Evolutionary conservation across 2,329 filamentous ascomycete genomes (phyloP), one percentile per base, ranked within the genome.

Genomic region (Ampelomyces quisqualis): DNA sequence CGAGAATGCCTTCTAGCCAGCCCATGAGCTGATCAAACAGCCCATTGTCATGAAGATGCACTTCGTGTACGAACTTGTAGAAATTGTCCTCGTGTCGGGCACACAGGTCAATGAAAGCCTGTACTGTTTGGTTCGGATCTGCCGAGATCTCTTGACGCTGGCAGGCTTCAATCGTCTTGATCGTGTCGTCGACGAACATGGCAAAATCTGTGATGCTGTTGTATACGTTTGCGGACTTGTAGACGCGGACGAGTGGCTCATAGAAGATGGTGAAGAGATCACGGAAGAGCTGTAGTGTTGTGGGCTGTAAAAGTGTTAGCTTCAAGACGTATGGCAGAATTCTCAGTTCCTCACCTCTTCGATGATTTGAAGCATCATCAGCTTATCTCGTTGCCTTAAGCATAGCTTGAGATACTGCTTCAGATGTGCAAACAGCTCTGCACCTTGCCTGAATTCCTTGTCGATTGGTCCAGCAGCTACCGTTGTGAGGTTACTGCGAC

Each of bases 191-290:
- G 38, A 93, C 82, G 58, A 98, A 98, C 26, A 83, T 77, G 0
- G 91, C 87, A 72, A 98, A 97, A 68, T 98, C 93, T 0, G 91
- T 97, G 45, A 98, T 91, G 63, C 88, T 94, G 74, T 84, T 93
- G 76, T 97, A 97, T 18, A 98, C 91, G 58, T 97, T 98, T 51
- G 93, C 93, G 14, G 90, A 95, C 72, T 97, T 98, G 77, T 98
- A 98, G 0, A 98, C 93, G 33, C 93, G 81, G 11, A 98, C 89
- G 15, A 98, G 82, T 0, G 93, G 93, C 65, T 98, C 93, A 70
- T 98, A 98, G 73, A 98, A 98, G 64, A 98, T 97, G 22, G 90
- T 95, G 68, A 98, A 97, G 17, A 98, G 78, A 61, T 98, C 93
- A 33, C 90, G 83, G 78, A 98, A 93, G 19, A 98, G 78, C 64